Base-by-base conservation (phyloP, 1,139 yeast species). In the Zygoascus sp. region DNA sequence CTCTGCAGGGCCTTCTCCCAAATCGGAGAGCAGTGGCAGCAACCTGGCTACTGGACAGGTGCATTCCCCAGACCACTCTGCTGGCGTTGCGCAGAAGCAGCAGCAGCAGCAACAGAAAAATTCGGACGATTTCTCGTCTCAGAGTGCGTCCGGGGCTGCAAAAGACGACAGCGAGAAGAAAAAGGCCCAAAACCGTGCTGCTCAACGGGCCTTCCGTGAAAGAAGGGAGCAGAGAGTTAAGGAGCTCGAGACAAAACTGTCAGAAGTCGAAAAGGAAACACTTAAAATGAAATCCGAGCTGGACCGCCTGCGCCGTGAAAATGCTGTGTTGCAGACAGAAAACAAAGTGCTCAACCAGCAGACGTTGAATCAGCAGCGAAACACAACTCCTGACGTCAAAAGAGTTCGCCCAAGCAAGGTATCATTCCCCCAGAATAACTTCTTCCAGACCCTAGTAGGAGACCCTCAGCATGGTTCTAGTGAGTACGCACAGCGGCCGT, bases 201-300 rank as follows among this genome's bases (percentile, higher is more conserved):
- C 96, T 0, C 96, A 87, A 66, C 72, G 92, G 55, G 96, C 96
- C 1, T 87, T 87, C 66, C 73, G 96, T 53, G 94, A 86, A 63
- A 77, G 96, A 44, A 85, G 86, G 62, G 95, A 86, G 62, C 77
- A 80, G 47, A 79, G 78, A 56, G 67, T 87, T 50, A 82, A 81
- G 58, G 89, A 82, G 53, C 70, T 87, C 44, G 83, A 84, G 57
- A 68, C 67, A 2, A 80, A 80, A 59, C 67, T 87, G 52, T 66
- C 70, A 32, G 72, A 75, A 52, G 77, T 85, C 39, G 92, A 87
- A 61, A 67, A 64, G 37, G 84, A 81, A 56, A 76, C 80, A 49
- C 72, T 70, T 44, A 66, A 67, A 41, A 65, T 87, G 41, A 55
- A 71, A 49, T 69, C 69, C 36, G 81, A 83, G 58, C 64, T 85